These are phyloP conservation scores for Ulota crispa DNA, from an alignment of 225 moss, liverwort and hornwort species.

Conservation along the genomic window DNA sequence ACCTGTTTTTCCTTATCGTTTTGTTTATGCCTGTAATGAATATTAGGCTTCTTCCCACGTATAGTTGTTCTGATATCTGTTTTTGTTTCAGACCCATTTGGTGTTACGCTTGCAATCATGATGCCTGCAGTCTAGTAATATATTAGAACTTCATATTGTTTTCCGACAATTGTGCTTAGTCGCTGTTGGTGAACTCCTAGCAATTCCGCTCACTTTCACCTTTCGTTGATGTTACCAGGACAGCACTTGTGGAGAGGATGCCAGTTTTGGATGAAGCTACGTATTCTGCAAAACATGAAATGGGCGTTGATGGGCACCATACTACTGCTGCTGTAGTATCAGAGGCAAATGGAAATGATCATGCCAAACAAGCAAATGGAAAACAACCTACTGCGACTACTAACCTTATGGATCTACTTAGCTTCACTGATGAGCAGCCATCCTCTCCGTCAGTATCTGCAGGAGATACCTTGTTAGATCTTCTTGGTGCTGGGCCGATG, in stretches of 20 bases:
- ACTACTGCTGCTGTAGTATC: slow-evolving; percentile 38
- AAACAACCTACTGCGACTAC: slow-evolving; percentile 38
- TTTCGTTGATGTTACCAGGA: slow-evolving; percentile 44
- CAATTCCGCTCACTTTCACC: slow-evolving; percentile 17
- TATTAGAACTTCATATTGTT: neutral
- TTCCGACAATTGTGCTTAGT: slow-evolving; percentile 5
- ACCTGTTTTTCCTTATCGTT: slow-evolving; percentile 2
- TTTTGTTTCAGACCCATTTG: slow-evolving; percentile 13
- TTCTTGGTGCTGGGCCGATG: slow-evolving; percentile 44
- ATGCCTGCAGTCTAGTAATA: slow-evolving; percentile 5
- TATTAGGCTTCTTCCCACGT: neutral
- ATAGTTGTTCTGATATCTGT: neutral
- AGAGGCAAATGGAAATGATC: slow-evolving; percentile 65
- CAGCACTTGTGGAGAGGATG: slow-evolving; percentile 83
- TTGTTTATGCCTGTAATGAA: neutral
- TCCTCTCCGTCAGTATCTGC: slow-evolving; percentile 37
- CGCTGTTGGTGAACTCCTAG: neutral
- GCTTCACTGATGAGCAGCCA: slow-evolving; percentile 53
- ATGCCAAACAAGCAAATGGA: slow-evolving; percentile 55
- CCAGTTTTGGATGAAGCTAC: slow-evolving; percentile 86
- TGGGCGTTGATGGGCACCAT: slow-evolving; percentile 68
- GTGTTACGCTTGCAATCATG: neutral
- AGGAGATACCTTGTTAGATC: slow-evolving; percentile 46
- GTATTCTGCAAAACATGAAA: slow-evolving; percentile 79
- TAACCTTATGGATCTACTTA: slow-evolving; percentile 56